Conservation (phyloP, 1,284 basidiomycete species). For the Caloboletus firmus region DNA sequence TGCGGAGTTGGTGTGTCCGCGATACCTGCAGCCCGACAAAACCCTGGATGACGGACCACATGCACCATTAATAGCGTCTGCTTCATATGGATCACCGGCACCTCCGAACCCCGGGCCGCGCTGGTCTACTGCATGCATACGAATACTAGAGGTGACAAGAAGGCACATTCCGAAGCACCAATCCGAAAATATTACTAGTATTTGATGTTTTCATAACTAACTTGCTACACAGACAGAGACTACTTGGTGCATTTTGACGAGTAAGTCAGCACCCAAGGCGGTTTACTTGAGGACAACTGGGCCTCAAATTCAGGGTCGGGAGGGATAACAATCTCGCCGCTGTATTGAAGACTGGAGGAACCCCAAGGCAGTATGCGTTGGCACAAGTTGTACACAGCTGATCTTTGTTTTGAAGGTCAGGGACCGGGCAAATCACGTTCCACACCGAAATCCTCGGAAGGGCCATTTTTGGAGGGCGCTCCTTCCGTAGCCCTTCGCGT, state of each 20-base stretch:
- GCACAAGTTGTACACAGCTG: too few species aligned
- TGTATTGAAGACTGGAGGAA: not conserved
- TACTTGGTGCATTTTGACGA: not conserved
- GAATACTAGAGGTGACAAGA: not conserved
- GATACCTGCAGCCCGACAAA: not conserved
- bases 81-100: not conserved
- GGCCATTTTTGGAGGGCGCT: not conserved
- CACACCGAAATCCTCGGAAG: not conserved
- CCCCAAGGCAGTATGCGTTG: too few species aligned
- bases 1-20: not conserved
- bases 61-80: not conserved
- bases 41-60: not conserved
- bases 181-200: too few species aligned
- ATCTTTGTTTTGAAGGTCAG: not conserved
- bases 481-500: not conserved
- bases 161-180: not conserved
- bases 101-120: not conserved
- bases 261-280: not conserved
- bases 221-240: not conserved
- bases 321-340: too few species aligned
- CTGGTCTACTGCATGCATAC: not conserved
- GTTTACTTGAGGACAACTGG: too few species aligned
- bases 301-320: too few species aligned
- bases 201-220: not conserved
- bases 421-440: not conserved